A percentile compares a stretch with the other conserved stretches of the same genome.
Conservation (phyloP, 2,329 filamentous ascomycete genomes). For the Neobulgaria alba region DNA sequence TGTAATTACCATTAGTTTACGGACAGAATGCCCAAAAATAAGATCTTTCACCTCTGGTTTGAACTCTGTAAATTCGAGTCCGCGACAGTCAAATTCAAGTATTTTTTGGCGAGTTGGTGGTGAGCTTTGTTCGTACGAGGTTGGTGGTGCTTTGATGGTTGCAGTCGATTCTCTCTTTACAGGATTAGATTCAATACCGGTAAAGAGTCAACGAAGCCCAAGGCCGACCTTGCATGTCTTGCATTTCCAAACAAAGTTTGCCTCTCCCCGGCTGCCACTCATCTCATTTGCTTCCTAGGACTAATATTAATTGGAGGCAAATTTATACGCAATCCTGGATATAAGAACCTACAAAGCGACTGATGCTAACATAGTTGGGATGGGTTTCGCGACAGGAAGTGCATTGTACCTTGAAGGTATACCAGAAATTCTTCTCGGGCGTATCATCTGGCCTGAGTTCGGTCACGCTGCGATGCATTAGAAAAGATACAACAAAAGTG, state of each 20-base stretch:
- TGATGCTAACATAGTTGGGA: constrained; percentile 77
- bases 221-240: constrained; percentile 83
- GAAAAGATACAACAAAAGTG: too few species aligned
- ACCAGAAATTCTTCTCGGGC: constrained; percentile 78
- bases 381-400: constrained; percentile 93
- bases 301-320: not conserved
- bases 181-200: not conserved
- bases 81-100: constrained; percentile 87
- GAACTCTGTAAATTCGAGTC: constrained; percentile 86
- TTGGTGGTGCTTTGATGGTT: constrained; percentile 67
- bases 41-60: constrained; percentile 63
- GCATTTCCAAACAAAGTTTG: constrained; percentile 99
- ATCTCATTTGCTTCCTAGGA: constrained; percentile 77
- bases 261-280: constrained; percentile 87
- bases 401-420: constrained; percentile 96
- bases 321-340: not conserved
- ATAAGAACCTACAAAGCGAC: constrained; percentile 58
- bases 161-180: constrained; percentile 86
- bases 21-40: not conserved
- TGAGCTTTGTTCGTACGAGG: constrained; percentile 60
- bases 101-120: constrained; percentile 71
- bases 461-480: constrained; percentile 58
- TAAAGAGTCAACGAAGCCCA: not conserved
- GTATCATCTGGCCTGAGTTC: constrained; percentile 81
- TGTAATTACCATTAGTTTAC: constrained; percentile 36